Evolutionary conservation across 768 basidiomycete species (phyloP).

Genomic region (Tephrocybe sp.): DNA sequence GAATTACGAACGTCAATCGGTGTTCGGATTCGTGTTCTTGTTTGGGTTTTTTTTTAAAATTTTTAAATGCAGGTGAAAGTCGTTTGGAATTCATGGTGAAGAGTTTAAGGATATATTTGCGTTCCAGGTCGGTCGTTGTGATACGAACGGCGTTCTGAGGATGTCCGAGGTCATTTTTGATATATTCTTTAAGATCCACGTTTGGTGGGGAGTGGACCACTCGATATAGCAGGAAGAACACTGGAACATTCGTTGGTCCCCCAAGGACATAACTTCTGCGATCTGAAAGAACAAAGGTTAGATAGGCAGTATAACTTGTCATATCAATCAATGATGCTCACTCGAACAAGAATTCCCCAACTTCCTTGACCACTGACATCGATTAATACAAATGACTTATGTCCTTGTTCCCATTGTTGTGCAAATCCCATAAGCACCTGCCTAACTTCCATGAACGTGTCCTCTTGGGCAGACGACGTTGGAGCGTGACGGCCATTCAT

Average conservation of each 20-base stretch:
- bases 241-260: constrained; percentile 19
- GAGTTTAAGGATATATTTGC: constrained; percentile 28
- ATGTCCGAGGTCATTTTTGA: constrained; percentile 10
- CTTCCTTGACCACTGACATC: constrained; percentile 15
- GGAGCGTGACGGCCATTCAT: constrained; percentile 6
- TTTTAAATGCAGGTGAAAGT: constrained; percentile 23
- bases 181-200: constrained; percentile 14
- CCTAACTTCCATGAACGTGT: constrained; percentile 28
- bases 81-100: constrained; percentile 29
- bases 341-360: constrained; percentile 24
- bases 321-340: constrained; percentile 6
- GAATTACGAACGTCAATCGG: constrained; percentile 31
- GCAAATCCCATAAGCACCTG: constrained; percentile 22
- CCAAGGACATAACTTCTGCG: constrained; percentile 18
- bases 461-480: constrained; percentile 19
- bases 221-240: constrained; percentile 26
- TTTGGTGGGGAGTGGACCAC: constrained; percentile 17
- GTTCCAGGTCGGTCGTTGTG: constrained; percentile 26
- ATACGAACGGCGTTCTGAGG: constrained; percentile 3
- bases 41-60: too few relatives aligned
- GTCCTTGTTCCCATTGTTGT: constrained; percentile 14
- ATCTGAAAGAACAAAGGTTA: constrained; percentile 17
- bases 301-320: not conserved
- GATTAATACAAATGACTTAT: constrained; percentile 17
- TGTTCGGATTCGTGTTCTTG: constrained; percentile 20